A percentile compares a stretch with the other conserved stretches of the same genome.
phyloP scores from a whole-genome alignment of 2,329 filamentous ascomycete genomes.

The Dichotomopilus funicola region DNA sequence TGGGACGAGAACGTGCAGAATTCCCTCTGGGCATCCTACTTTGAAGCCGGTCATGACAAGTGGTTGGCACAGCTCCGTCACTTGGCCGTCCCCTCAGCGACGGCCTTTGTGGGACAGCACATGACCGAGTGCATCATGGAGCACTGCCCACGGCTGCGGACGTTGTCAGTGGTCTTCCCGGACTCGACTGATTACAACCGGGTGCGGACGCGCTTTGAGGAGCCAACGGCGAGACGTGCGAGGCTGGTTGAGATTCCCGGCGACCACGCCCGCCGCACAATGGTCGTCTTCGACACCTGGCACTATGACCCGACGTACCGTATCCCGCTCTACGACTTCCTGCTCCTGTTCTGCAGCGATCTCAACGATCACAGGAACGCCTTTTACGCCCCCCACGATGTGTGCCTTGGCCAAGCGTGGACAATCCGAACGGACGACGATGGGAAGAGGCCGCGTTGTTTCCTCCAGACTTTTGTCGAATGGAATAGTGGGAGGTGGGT shows the following conservation, averaged over 20 bases:
- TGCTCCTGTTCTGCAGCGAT: neutral
- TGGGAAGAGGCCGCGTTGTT: neutral
- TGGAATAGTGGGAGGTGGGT: slow-evolving; percentile 1
- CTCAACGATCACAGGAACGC: neutral
- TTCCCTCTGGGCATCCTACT: neutral
- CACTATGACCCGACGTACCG: neutral
- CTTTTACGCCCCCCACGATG: neutral
- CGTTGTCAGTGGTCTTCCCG: neutral
- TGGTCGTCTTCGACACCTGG: neutral
- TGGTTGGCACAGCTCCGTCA: slow-evolving; percentile 4
- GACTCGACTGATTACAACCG: neutral
- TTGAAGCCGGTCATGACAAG: neutral
- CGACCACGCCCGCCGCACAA: neutral
- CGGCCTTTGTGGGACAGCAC: neutral
- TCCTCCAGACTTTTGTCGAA: slow-evolving; percentile 1
- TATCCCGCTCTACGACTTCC: neutral
- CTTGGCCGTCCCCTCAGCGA: neutral
- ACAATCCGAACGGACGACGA: neutral
- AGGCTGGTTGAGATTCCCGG: neutral
- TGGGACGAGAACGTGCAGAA: neutral
- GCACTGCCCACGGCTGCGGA: neutral
- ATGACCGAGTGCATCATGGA: neutral
- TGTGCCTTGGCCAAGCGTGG: neutral
- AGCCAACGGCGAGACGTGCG: neutral
- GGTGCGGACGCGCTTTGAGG: neutral